These are phyloP conservation scores for Ceratocystis destructans DNA, from an alignment of 2,329 filamentous ascomycete genomes.

Conservation along the genomic window DNA sequence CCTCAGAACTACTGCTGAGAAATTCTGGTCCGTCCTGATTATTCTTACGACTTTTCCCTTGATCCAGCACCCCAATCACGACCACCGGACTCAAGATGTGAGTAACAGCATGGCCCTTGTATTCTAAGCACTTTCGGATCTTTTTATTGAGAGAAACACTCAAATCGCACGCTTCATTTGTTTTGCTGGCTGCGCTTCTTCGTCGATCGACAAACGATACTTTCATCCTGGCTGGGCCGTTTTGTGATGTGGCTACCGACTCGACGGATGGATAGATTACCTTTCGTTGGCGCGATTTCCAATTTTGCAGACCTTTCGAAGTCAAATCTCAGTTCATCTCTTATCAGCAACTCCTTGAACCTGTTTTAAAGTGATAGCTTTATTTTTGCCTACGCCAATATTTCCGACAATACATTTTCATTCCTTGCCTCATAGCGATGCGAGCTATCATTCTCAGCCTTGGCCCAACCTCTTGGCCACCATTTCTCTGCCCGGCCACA, in stretches of 20 bases:
- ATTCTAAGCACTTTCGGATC: background rate
- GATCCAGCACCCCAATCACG: conserved; percentile 27
- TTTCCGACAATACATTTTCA: background rate
- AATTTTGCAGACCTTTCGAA: background rate
- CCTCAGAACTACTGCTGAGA: conserved; percentile 19
- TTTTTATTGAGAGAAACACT: background rate
- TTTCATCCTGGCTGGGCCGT: background rate
- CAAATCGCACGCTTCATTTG: background rate
- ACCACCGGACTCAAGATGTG: conserved; percentile 34
- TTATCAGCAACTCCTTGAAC: background rate
- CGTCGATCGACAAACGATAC: background rate
- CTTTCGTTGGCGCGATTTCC: background rate
- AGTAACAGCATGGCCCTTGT: conserved; percentile 23
- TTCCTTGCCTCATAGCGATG: background rate
- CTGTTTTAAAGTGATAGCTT: background rate
- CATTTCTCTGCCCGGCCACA: background rate
- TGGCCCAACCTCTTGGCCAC: background rate
- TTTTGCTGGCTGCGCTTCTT: conserved; percentile 5
- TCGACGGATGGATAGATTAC: background rate
- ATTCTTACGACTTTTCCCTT: conserved; percentile 19
- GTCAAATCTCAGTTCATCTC: background rate
- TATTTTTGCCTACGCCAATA: background rate
- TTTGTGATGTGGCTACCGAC: conserved; percentile 1
- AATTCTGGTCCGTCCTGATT: conserved; percentile 18
- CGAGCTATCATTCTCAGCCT: background rate